Conservation (phyloP, 2,329 filamentous ascomycete species). For the Fusarium brevicatenulatum region DNA sequence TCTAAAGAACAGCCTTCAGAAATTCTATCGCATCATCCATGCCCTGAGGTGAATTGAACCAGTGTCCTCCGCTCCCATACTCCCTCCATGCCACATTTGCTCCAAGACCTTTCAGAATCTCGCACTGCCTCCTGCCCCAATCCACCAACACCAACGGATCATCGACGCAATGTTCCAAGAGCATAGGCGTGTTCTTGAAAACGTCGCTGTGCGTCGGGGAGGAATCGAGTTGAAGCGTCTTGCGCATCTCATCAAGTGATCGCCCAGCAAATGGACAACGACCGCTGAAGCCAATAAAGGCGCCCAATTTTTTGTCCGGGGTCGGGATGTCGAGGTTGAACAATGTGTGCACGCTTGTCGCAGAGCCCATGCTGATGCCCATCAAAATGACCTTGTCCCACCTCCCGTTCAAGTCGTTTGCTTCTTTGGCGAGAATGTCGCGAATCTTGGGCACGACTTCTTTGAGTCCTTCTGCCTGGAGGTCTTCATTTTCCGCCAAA, state of each 20-base stretch:
- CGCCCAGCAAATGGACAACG: constrained; percentile 51
- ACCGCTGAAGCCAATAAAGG: constrained; percentile 53
- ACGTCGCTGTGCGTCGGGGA: constrained; percentile 30
- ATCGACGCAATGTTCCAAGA: constrained; percentile 58
- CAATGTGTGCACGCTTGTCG: constrained; percentile 52
- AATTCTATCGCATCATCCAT: constrained; percentile 55
- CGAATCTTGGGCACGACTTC: constrained; percentile 51
- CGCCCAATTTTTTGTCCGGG: constrained; percentile 35
- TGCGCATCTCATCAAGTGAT: constrained; percentile 44
- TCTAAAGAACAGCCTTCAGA: constrained; percentile 28
- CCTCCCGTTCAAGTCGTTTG: constrained; percentile 48
- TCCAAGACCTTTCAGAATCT: constrained; percentile 51
- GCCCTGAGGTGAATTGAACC: constrained; percentile 57
- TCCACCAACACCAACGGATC: constrained; percentile 54
- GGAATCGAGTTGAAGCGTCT: neutral
- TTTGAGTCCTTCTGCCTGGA: constrained; percentile 55
- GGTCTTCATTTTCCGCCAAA: constrained; percentile 53
- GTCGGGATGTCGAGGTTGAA: constrained; percentile 48
- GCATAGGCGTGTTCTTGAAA: constrained; percentile 55
- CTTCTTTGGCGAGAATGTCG: constrained; percentile 50
- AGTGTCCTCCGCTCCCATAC: constrained; percentile 56
- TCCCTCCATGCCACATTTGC: constrained; percentile 54
- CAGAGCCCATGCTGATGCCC: constrained; percentile 59
- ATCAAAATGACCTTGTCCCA: constrained; percentile 55
- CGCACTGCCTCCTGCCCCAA: constrained; percentile 50